Evolutionary conservation across 1,284 basidiomycete species (phyloP), one percentile per base, ranked within the genome.

Genomic region (Paramarasmius palmivorus): DNA sequence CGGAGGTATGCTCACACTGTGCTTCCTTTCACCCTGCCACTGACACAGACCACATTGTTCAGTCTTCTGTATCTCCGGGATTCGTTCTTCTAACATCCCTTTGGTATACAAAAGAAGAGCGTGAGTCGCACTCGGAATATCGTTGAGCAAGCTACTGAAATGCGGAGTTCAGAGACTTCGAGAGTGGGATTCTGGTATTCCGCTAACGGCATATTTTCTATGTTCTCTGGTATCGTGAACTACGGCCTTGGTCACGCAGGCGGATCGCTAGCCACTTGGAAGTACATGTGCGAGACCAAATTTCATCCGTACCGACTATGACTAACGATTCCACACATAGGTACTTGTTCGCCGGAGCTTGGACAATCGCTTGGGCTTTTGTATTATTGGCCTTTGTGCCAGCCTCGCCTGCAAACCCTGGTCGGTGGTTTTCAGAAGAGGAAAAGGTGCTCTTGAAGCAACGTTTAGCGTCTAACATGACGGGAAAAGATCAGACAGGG

Each of bases 171-270:
- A 55, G 53, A 55, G 48, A 48, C 53, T 8, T 15, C 41, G 10
- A 15, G 55, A 32, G 34, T 57, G 9, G 55, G 55, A 19, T 38
- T 57, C 15, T 57, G 55, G 55, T 57, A 57, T 36, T 20, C 46
- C 10, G 47, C 55, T 25, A 57, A 52, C 10, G 55, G 55, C 10
- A 35, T 57, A 14, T 57, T 57, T 29, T 50, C 37, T 25, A 54
- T 57, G 45, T 57, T 57, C 32, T 54, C 52, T 32, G 55, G 55
- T 9, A 42, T 54, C 19, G 47, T 57, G 17, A 57, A 57, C 36
- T 57, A 57, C 38, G 55, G 45, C 14, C 54, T 57, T 23, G 55
- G 55, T 22, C 41, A 56, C 32, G 52, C 50, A 2, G 37, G 39
- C n/a, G 55, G 55, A 5, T 12, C 9, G 22, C 41, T 57, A 6